phyloP scores from a whole-genome alignment of 805 yeast species.

The Debaryomyces castellii region DNA sequence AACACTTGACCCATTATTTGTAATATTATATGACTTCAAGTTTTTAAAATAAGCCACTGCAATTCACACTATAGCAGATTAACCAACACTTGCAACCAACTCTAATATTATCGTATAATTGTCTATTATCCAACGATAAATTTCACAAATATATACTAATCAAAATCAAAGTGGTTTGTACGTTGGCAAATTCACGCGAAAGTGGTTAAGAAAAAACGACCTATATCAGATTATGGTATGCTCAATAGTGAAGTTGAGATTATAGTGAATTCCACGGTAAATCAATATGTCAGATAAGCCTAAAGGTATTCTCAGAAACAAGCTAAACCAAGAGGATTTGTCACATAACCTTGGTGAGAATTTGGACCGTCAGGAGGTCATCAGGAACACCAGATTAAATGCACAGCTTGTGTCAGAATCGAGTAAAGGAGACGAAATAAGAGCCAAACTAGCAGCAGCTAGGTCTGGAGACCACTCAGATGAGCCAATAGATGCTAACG shows the following conservation, averaged over 20 bases:
- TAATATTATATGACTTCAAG: background rate
- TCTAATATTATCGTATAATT: background rate
- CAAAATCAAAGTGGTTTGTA: background rate
- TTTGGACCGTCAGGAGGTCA: constrained; percentile 68
- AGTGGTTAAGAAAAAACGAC: background rate
- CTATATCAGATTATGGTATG: background rate
- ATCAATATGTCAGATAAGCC: constrained; percentile 13
- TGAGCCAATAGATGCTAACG: constrained; percentile 2
- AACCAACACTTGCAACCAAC: background rate
- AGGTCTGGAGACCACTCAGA: constrained; percentile 20
- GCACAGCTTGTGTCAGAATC: constrained; percentile 49
- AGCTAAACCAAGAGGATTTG: constrained; percentile 28
- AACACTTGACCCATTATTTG: constrained; percentile 80
- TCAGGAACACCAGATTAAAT: constrained; percentile 75
- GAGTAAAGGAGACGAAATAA: constrained; percentile 44
- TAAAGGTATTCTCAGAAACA: constrained; percentile 56
- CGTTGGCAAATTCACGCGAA: constrained; percentile 2
- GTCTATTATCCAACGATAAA: background rate
- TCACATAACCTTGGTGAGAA: constrained; percentile 17
- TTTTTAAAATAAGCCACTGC: background rate
- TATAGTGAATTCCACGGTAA: background rate
- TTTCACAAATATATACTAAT: background rate
- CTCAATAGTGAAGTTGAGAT: background rate
- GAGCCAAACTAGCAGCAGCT: constrained; percentile 43
- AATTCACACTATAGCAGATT: background rate